Percentiles rank a stretch among this genome's conserved stretches.
Conservation (phyloP, 129 eudicot genomes). For the Centella asiatica region DNA sequence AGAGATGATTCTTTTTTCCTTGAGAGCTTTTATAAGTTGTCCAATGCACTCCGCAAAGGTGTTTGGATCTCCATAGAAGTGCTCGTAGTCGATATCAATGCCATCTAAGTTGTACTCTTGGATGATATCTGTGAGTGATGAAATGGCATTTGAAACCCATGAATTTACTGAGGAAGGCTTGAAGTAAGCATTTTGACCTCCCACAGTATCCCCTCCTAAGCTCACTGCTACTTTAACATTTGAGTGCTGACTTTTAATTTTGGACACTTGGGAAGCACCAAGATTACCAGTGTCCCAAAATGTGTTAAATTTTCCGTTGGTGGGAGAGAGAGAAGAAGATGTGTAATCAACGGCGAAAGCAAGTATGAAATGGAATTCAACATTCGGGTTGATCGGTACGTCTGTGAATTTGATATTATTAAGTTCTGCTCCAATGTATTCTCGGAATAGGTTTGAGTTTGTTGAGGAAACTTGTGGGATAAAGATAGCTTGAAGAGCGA, state of each 20-base stretch:
- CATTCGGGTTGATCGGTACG: conserved; percentile 34
- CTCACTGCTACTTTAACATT: conserved; percentile 52
- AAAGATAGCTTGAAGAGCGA: no score
- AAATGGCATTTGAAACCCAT: conserved; percentile 51
- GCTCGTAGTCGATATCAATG: conserved; percentile 56
- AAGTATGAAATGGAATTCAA: conserved; percentile 47
- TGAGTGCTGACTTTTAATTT: conserved; percentile 26
- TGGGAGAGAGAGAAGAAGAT: conserved; percentile 20
- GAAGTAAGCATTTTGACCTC: conserved; percentile 17
- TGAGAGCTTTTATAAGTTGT: conserved; percentile 32
- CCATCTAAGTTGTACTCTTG: conserved; percentile 42
- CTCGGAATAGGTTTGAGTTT: conserved; percentile 28
- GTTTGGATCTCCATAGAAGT: conserved; percentile 21
- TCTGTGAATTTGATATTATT: conserved; percentile 31
- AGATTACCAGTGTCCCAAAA: conserved; percentile 43
- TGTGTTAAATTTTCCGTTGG: conserved; percentile 40
- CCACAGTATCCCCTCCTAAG: conserved; percentile 51
- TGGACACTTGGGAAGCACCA: conserved; percentile 26
- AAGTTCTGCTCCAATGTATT: conserved; percentile 45
- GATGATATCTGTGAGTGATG: conserved; percentile 41
- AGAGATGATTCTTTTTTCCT: conserved; percentile 23
- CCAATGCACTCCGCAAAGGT: conserved; percentile 52
- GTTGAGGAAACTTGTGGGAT: no score
- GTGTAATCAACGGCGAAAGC: conserved; percentile 56
- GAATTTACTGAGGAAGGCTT: conserved; percentile 36